Evolutionary conservation across 2,329 filamentous ascomycete genomes (phyloP).

Genomic region (Graphilbum fragrans): DNA sequence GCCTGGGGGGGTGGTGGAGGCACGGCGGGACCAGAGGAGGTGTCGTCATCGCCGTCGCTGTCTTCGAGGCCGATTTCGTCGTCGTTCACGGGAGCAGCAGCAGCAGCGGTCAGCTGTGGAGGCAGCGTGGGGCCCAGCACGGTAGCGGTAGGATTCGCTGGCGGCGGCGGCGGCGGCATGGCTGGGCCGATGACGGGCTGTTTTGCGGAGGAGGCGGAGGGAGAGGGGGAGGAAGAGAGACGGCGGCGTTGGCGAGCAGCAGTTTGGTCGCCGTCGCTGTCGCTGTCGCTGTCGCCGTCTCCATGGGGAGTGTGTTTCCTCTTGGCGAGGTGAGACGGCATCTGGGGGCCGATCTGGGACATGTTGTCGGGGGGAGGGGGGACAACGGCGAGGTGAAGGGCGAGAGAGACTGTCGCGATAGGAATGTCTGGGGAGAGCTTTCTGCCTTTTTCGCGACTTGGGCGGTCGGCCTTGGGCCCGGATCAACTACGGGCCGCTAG

Average conservation of each 20-base stretch:
- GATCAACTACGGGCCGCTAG: not conserved
- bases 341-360: slow-evolving; percentile 57
- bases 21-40: slow-evolving; percentile 16
- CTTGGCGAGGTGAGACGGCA: slow-evolving; percentile 56
- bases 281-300: slow-evolving; percentile 20
- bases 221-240: not conserved
- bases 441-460: too few species aligned
- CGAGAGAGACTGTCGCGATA: not conserved
- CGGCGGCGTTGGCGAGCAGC: not conserved
- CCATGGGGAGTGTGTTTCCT: slow-evolving; percentile 43
- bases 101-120: too few species aligned
- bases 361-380: slow-evolving; percentile 25
- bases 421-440: too few species aligned
- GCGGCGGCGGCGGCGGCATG: slow-evolving; percentile 11
- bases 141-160: slow-evolving; percentile 12
- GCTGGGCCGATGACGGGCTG: slow-evolving; percentile 12
- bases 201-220: too few species aligned
- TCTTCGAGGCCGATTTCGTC: slow-evolving; percentile 28
- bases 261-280: not conserved
- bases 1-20: slow-evolving; percentile 4
- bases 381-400: not conserved
- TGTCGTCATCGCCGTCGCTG: slow-evolving; percentile 19
- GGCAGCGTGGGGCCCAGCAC: slow-evolving; percentile 4
- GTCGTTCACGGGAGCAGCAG: slow-evolving; percentile 18
- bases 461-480: too few species aligned